Evolutionary conservation across 768 basidiomycete species (phyloP), one percentile per base, ranked within the genome.

Genomic region (Pholiota microspora): DNA sequence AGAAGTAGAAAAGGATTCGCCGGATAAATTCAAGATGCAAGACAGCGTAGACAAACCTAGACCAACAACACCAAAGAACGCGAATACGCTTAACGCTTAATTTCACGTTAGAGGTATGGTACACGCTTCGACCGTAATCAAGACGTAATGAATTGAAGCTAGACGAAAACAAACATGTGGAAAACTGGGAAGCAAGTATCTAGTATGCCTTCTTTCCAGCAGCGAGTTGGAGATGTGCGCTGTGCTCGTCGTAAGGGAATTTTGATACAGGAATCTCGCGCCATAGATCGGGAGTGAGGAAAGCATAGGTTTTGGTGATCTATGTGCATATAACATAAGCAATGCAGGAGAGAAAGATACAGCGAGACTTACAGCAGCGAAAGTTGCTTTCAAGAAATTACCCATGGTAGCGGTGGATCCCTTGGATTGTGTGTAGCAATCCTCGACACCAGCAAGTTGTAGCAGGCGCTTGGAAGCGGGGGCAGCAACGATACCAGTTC

Each of bases 321-420:
- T 89, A 13, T 59, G 29, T 12, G 12, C 29, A 31, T 25, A 53
- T 9, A 10, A 38, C 42, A 27, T 48, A 8, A 54, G 3, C 18
- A 34, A 32, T 44, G 7, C 9, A 40, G 21, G 47, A 58, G 45
- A 32, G 28, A 4, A 49, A 25, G 47, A 46, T 7, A 35, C 7
- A 18, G 12, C 13, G 46, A 49, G 1, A 79, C 89, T 49, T 71
- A 94, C 91, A 32, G 92, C 91, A 68, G 84, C 89, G 67, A 97
- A 95, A 48, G 94, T 95, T 51, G 94, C 95, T 76, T 98, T 97
- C 77, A 97, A 85, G 84, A 98, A 96, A 79, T 96, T 96, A 68
- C 93, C 93, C 92, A 94, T 94, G 56, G 97, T 99, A 24, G 96
- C 94, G 44, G 97, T 99, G 62, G 92, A 95, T 68, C 97, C 97